A percentile compares a stretch with the other conserved stretches of the same genome.
Conservation (phyloP, 2,329 filamentous ascomycete species). For the Colletotrichum noveboracense region DNA sequence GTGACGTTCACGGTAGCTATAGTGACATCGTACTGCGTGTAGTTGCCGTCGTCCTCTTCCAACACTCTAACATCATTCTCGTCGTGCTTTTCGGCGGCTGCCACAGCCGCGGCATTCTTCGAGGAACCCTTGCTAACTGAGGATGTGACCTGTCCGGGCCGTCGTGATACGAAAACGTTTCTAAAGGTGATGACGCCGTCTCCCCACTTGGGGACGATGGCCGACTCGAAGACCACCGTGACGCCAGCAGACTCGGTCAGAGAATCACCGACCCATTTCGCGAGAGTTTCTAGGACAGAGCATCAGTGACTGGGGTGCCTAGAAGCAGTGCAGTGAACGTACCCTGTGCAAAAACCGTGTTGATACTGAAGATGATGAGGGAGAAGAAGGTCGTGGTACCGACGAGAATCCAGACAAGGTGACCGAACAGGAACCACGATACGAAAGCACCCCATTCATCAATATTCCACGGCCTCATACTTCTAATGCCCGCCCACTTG, state of each 20-base stretch:
- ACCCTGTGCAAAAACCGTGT: constrained; percentile 96
- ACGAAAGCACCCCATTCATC: constrained; percentile 95
- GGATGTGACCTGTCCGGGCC: constrained; percentile 81
- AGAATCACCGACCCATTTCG: constrained; percentile 93
- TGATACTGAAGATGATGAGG: constrained; percentile 86
- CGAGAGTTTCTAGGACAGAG: constrained; percentile 75
- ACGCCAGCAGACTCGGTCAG: constrained; percentile 91
- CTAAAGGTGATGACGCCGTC: constrained; percentile 95
- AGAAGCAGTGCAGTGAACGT: constrained; percentile 28
- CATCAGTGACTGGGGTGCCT: constrained; percentile 19
- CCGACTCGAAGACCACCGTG: constrained; percentile 95
- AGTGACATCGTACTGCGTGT: constrained; percentile 95
- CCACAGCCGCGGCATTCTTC: constrained; percentile 81
- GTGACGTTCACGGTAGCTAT: constrained; percentile 97
- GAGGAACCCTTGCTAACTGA: constrained; percentile 94
- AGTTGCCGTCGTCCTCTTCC: constrained; percentile 87
- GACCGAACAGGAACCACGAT: constrained; percentile 93
- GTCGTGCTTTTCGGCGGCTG: constrained; percentile 71
- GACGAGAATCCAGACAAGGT: constrained; percentile 93
- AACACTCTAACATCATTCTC: constrained; percentile 49
- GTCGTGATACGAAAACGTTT: constrained; percentile 92
- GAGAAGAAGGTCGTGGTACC: constrained; percentile 98
- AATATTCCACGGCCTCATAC: constrained; percentile 89
- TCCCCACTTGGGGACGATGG: constrained; percentile 95
- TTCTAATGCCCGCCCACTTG: constrained; percentile 97